phyloP scores from a whole-genome alignment of 2,329 filamentous ascomycete species.

The Coccinonectria pachysandricola region DNA sequence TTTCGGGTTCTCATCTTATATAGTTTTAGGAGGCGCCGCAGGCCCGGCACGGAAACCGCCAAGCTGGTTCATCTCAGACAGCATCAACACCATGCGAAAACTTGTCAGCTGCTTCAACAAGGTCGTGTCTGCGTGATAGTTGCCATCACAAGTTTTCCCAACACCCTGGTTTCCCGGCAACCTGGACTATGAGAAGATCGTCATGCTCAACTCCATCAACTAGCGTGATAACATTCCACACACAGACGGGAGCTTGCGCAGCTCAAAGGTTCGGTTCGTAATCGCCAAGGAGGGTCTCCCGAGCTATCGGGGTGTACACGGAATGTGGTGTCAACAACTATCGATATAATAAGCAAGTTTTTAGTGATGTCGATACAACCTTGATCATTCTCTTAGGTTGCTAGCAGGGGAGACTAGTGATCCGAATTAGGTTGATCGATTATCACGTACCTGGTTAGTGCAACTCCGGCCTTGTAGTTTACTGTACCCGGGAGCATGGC shows the following conservation, averaged over 20 bases:
- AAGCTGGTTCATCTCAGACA: conserved; percentile 8
- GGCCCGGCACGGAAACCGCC: conserved; percentile 7
- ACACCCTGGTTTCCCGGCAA: conserved; percentile 14
- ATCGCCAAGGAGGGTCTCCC: conserved; percentile 6
- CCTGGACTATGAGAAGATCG: conserved; percentile 5
- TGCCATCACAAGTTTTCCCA: conserved; percentile 6
- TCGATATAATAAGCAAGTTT: no score
- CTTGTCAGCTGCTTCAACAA: no score
- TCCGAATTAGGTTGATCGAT: no score
- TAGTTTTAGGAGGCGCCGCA: conserved; percentile 9
- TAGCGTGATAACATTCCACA: conserved; percentile 14
- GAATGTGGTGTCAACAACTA: no score
- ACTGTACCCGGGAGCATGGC: conserved; percentile 9
- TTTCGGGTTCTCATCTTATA: conserved; percentile 6
- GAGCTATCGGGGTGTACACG: no score
- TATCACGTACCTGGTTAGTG: no score
- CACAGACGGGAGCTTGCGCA: conserved; percentile 7
- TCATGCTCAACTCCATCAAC: conserved; percentile 6
- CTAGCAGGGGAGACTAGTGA: no score
- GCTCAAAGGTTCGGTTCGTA: conserved; percentile 15
- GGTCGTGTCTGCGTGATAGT: conserved; percentile 6
- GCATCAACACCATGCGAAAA: no score
- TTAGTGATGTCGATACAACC: no score
- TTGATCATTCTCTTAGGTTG: no score
- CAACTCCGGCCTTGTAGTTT: no score